phyloP scores from a whole-genome alignment of 768 basidiomycete species.

The Paxillus ammoniavirescens region DNA sequence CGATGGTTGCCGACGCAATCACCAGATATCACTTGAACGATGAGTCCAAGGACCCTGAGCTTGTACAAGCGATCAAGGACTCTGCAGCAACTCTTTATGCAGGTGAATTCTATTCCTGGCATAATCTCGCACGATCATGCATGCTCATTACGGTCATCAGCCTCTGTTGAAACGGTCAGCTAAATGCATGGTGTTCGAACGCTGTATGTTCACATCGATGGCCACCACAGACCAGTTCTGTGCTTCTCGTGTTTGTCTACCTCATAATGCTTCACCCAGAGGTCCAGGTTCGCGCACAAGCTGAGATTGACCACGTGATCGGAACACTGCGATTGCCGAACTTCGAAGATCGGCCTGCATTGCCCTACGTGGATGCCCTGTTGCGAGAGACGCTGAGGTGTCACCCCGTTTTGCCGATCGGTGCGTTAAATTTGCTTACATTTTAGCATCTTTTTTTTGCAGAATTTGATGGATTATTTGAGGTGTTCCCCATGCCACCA shows the following conservation, averaged over 20 bases:
- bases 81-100: too few relatives aligned
- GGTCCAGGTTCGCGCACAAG: conserved; percentile 28
- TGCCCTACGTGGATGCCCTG: conserved; percentile 36
- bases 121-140: too few relatives aligned
- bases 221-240: conserved; percentile 21
- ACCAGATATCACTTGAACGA: too few relatives aligned
- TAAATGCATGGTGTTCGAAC: too few relatives aligned
- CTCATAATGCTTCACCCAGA: conserved; percentile 30
- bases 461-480: background rate
- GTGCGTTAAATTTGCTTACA: conserved; percentile 7
- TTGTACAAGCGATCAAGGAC: too few relatives aligned
- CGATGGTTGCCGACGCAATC: too few relatives aligned
- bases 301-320: conserved; percentile 32
- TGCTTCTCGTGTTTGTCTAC: conserved; percentile 26
- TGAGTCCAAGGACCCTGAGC: too few relatives aligned
- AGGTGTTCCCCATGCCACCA: conserved; percentile 44
- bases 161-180: too few relatives aligned
- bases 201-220: too few relatives aligned
- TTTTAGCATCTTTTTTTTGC: background rate
- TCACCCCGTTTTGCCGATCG: conserved; percentile 23
- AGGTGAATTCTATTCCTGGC: too few relatives aligned
- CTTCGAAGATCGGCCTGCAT: conserved; percentile 24
- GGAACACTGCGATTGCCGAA: conserved; percentile 28
- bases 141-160: too few relatives aligned
- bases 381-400: conserved; percentile 33